Evolutionary conservation across 768 basidiomycete species (phyloP).

Genomic region (Tylopilus sp.): DNA sequence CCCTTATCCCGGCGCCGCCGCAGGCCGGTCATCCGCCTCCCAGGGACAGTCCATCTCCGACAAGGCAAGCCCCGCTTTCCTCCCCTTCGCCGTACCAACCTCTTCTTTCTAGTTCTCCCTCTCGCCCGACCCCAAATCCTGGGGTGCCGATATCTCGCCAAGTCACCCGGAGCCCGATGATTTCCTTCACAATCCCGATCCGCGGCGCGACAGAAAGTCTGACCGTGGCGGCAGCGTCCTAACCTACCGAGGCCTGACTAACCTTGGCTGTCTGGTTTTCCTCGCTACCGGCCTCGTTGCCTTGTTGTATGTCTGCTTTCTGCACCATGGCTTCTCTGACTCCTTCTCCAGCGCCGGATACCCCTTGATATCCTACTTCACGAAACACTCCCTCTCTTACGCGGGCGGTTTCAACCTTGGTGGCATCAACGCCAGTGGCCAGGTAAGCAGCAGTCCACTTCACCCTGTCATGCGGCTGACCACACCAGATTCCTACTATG

Average conservation of each 20-base stretch:
- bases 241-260: conserved; percentile 66
- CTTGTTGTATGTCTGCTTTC: conserved; percentile 50
- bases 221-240: conserved; percentile 57
- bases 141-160: conserved; percentile 66
- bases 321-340: neutral
- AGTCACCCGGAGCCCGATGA: conserved; percentile 61
- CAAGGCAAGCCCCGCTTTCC: conserved; percentile 39
- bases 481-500: conserved; percentile 50
- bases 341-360: conserved; percentile 51
- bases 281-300: conserved; percentile 50
- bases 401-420: conserved; percentile 70
- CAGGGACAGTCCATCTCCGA: conserved; percentile 51
- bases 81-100: conserved; percentile 1
- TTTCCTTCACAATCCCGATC: conserved; percentile 71
- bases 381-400: conserved; percentile 39
- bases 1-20: conserved; percentile 35
- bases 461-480: neutral
- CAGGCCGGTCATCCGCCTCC: conserved; percentile 26
- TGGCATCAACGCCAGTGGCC: conserved; percentile 73
- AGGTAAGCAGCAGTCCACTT: conserved; percentile 37
- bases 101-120: conserved; percentile 55
- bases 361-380: conserved; percentile 59
- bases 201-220: conserved; percentile 54
- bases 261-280: conserved; percentile 64
- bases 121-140: conserved; percentile 66